Percentiles rank a stretch among this genome's conserved stretches.
Evolutionary conservation across 2,329 filamentous ascomycete species (phyloP).

Genomic region (Coccinonectria pachysandricola): DNA sequence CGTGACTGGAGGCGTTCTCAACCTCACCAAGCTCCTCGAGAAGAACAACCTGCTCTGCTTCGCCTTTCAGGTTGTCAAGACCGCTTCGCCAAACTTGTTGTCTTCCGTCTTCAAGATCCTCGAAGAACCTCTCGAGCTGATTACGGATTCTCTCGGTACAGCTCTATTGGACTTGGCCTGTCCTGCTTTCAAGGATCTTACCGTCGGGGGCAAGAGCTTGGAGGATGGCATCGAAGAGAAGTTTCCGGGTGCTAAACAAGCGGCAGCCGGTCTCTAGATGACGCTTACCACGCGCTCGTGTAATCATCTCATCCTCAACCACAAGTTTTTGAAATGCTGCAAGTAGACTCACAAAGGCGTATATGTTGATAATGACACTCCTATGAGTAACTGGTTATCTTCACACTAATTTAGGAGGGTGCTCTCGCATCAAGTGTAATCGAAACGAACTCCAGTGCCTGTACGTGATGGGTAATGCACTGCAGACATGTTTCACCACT

Average conservation of each 20-base stretch:
- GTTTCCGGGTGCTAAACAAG: constrained; percentile 3
- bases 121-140: constrained; percentile 2
- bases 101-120: constrained; percentile 4
- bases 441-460: no score
- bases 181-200: constrained; percentile 5
- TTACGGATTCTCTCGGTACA: constrained; percentile 4
- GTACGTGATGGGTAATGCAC: no score
- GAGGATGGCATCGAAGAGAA: constrained; percentile 1
- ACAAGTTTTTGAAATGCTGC: no score
- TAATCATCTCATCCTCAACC: no score
- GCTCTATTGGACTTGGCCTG: constrained; percentile 2
- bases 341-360: no score
- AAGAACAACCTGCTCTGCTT: constrained; percentile 37
- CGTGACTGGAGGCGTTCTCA: constrained; percentile 35
- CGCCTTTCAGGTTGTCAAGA: constrained; percentile 25
- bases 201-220: constrained; percentile 4
- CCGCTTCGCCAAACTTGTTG: constrained; percentile 11
- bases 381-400: no score
- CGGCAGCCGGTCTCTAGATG: constrained; percentile 1
- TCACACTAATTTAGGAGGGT: no score
- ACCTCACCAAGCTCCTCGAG: constrained; percentile 27
- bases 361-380: no score
- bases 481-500: no score
- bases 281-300: no score
- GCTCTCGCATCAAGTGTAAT: no score